A percentile compares a stretch with the other conserved stretches of the same genome.
Evolutionary conservation across 148 eudicot species (phyloP).

Genomic region (Spergularia marina): DNA sequence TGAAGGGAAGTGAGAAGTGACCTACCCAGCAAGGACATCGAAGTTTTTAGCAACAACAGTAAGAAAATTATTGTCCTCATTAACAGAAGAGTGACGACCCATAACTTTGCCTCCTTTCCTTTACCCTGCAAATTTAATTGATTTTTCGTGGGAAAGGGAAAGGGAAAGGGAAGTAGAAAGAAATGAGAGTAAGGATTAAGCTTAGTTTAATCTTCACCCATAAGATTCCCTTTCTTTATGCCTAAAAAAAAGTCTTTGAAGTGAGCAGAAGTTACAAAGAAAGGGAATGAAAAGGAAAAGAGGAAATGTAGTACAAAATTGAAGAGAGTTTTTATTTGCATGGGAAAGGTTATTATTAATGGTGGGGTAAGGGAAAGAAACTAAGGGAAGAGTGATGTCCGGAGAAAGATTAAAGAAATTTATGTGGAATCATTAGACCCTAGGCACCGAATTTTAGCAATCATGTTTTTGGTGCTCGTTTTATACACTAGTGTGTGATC

Average conservation of each 20-base stretch:
- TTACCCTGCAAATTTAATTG: not conserved
- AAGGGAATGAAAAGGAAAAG: not conserved
- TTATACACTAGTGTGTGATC: not conserved
- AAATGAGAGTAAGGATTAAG: not conserved
- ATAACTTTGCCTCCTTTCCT: slow-evolving; percentile 10
- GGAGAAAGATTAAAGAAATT: not conserved
- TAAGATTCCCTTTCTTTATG: slow-evolving; percentile 8
- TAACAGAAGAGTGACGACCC: slow-evolving; percentile 36
- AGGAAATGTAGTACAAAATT: not conserved
- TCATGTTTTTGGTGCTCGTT: not conserved
- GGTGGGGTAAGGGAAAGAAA: slow-evolving; percentile 5
- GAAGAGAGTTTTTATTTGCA: not conserved
- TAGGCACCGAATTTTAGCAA: slow-evolving; percentile 28
- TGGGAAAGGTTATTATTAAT: not conserved
- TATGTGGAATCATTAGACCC: slow-evolving; percentile 15
- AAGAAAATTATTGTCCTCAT: slow-evolving; percentile 33
- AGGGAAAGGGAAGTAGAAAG: not conserved
- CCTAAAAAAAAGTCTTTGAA: not conserved
- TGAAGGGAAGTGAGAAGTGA: not conserved
- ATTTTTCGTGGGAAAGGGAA: slow-evolving; percentile 11
- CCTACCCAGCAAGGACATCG: slow-evolving; percentile 46
- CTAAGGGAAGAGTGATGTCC: slow-evolving; percentile 8
- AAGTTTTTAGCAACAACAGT: slow-evolving; percentile 51
- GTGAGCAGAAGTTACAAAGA: slow-evolving; percentile 10
- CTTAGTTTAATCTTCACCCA: not conserved